A percentile compares a stretch with the other conserved stretches of the same genome.
Evolutionary conservation across 2,329 filamentous ascomycete species (phyloP).

Genomic region (Ascochyta koolunga): DNA sequence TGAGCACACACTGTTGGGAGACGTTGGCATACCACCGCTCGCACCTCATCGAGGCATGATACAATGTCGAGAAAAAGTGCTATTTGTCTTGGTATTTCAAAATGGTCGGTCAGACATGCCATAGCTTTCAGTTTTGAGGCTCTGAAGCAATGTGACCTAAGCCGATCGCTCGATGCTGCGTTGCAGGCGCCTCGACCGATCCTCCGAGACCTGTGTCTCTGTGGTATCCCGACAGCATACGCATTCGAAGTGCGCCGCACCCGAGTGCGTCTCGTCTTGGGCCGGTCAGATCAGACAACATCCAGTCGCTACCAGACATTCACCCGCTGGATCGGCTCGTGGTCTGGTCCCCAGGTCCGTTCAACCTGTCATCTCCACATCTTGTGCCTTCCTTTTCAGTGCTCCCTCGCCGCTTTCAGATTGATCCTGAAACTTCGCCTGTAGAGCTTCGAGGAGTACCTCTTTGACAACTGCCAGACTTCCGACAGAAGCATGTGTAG

Average conservation of each 20-base stretch:
- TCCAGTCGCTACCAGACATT: not conserved
- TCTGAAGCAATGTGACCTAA: slow-evolving; percentile 11
- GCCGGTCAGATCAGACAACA: not conserved
- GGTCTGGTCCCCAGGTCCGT: not conserved
- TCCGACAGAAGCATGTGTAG: slow-evolving; percentile 66
- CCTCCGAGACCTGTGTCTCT: slow-evolving; percentile 10
- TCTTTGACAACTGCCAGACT: slow-evolving; percentile 66
- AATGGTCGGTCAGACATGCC: not conserved
- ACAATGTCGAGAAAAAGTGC: not conserved
- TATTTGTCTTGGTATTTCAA: not conserved
- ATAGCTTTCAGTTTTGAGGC: slow-evolving; percentile 2
- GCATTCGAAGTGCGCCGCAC: not conserved
- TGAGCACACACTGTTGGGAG: not conserved
- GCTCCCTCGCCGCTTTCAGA: slow-evolving; percentile 19
- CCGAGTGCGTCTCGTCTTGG: not conserved
- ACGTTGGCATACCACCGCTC: not conserved
- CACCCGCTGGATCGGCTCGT: not conserved
- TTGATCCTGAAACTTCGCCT: slow-evolving; percentile 39
- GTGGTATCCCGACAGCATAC: slow-evolving; percentile 8
- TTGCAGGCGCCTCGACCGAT: not conserved
- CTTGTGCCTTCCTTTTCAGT: slow-evolving; percentile 35
- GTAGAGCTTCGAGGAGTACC: slow-evolving; percentile 61
- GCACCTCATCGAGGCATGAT: not conserved
- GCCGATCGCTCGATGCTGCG: not conserved
- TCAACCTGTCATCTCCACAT: slow-evolving; percentile 46